Conservation (phyloP, 495 filamentous ascomycete species). For the Xylaria flabelliformis region DNA sequence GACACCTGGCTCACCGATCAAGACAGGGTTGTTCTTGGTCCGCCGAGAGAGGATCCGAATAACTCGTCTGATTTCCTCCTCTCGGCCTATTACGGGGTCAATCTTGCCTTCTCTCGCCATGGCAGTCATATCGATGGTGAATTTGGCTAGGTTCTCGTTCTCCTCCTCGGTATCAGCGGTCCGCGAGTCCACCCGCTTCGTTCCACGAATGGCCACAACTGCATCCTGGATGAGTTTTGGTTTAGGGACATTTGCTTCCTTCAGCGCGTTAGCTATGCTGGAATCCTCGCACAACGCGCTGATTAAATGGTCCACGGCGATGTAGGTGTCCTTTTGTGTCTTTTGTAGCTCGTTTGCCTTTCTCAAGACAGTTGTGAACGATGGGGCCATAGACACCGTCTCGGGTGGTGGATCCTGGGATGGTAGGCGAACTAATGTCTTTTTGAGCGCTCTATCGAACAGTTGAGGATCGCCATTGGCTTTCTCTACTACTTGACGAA, state of each 20-base stretch:
- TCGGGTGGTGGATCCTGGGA: constrained; percentile 96
- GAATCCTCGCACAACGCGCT: constrained; percentile 79
- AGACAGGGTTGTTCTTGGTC: constrained; percentile 98
- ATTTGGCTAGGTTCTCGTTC: constrained; percentile 94
- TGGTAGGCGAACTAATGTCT: constrained; percentile 84
- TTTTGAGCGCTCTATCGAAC: constrained; percentile 88
- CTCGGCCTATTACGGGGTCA: constrained; percentile 95
- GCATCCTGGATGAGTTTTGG: constrained; percentile 87
- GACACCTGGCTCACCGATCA: constrained; percentile 94
- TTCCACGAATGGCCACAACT: constrained; percentile 87
- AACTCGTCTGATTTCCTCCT: constrained; percentile 95
- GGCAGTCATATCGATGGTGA: constrained; percentile 96
- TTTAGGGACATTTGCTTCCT: constrained; percentile 91
- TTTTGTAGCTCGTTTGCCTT: constrained; percentile 89
- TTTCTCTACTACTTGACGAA: constrained; percentile 91
- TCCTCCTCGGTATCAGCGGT: constrained; percentile 90
- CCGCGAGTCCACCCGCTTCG: constrained; percentile 89
- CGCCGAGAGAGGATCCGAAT: constrained; percentile 90
- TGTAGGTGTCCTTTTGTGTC: constrained; percentile 92
- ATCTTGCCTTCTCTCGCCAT: constrained; percentile 96
- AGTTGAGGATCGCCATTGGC: constrained; percentile 91
- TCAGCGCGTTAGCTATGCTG: constrained; percentile 71
- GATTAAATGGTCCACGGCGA: constrained; percentile 94
- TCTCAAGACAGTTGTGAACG: constrained; percentile 80
- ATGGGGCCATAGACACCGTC: constrained; percentile 76